Base-by-base conservation (phyloP, 805 yeast genomes). In the Kuraishia borneana region DNA sequence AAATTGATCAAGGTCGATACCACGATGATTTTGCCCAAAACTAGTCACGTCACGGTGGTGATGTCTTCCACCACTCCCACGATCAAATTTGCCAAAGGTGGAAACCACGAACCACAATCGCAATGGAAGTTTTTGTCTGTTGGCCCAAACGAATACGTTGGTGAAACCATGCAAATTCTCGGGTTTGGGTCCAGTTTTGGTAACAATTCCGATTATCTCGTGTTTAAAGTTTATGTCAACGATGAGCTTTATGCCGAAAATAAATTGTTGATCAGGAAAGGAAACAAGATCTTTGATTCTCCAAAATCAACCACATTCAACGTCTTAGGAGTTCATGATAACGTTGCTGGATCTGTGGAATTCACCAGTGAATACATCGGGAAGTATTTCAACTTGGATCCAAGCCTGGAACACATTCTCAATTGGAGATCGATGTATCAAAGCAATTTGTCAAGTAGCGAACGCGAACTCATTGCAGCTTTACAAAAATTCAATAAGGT, bases 51-150 rank as follows among this genome's bases (percentile, higher is more conserved):
- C 40, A 68, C 82, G 2, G 57, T 79, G 35, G 70, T 70, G 41
- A 62, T 74, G 30, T 61, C 66, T 21, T 55, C 79, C 8, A 70
- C 74, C 4, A 69, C 70, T 32, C 63, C 70, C 18, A 44, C 55
- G 30, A 58, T 78, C 22, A 54, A 61, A 4, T 80, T 83, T 49
- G 68, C 76, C n/a, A 76, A 75, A 47, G 84, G 82, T 9, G 68
- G 83, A 0, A 78, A 78, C 53, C 83, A 75, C 46, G 50, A 53
- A 12, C 65, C 64, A 7, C 53, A 57, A 27, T 51, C 60, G 18
- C 41, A 53, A 6, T 84, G 94, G 94, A 73, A 71, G 36, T 82
- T 85, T 45, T 68, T 82, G 7, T 75, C 89, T 2, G 83, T 81
- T 9, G 63, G 67, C 42, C 74, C 84, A 1, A 77, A 71, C 27